Conservation (phyloP, 257 asterid species). For the Ilex asprella region DNA sequence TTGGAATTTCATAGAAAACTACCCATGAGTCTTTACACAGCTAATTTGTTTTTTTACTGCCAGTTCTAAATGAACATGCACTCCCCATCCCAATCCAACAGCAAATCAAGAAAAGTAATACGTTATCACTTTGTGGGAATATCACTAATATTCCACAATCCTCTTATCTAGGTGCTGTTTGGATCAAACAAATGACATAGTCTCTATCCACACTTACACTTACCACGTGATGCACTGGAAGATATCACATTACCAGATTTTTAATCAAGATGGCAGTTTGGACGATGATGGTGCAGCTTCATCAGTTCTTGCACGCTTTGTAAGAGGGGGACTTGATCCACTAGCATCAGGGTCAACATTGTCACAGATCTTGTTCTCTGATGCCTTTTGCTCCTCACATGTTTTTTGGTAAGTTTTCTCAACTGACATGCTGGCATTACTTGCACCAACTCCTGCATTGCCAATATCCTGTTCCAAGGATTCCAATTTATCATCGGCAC, state of each 20-base stretch:
- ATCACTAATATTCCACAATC: too few species aligned
- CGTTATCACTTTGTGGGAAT: too few species aligned
- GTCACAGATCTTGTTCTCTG: conserved; percentile 20
- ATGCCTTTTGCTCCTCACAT: conserved; percentile 18
- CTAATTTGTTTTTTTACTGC: too few species aligned
- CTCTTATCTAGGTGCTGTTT: too few species aligned
- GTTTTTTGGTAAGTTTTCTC: conserved; percentile 13
- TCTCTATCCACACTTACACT: too few species aligned
- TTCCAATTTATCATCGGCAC: conserved; percentile 21
- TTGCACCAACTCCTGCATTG: conserved; percentile 11
- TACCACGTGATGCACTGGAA: too few species aligned
- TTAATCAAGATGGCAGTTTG: neutral
- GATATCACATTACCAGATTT: neutral
- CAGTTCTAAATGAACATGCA: too few species aligned
- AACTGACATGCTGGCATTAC: conserved; percentile 12
- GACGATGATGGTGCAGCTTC: conserved; percentile 15
- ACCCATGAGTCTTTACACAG: too few species aligned
- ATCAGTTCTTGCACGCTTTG: conserved; percentile 39
- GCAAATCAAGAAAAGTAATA: too few species aligned
- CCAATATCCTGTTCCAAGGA: conserved; percentile 12
- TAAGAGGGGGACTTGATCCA: conserved; percentile 14
- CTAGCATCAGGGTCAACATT: conserved; percentile 20
- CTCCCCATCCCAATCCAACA: too few species aligned
- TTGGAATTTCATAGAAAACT: too few species aligned
- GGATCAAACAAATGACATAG: too few species aligned